Evolutionary conservation across 2,329 filamentous ascomycete species (phyloP).

Genomic region (Pestalotiopsis sp.): DNA sequence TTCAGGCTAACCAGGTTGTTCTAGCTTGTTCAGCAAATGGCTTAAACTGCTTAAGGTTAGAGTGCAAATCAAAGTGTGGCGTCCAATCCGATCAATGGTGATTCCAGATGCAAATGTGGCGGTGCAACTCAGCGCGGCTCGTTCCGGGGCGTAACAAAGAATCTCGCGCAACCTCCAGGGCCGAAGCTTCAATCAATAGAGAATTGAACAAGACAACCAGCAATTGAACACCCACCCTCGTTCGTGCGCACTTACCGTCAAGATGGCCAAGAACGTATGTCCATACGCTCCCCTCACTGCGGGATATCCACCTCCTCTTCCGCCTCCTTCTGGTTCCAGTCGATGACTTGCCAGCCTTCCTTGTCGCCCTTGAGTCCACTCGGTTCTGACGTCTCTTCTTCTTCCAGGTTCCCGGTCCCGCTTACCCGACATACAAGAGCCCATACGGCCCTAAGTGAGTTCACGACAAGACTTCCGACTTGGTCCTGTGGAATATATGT

Average conservation of each 20-base stretch:
- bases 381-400: slow-evolving; percentile 13
- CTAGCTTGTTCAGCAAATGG: background rate
- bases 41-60: background rate
- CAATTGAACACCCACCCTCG: slow-evolving; percentile 22
- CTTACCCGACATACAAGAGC: slow-evolving; percentile 56
- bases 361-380: background rate
- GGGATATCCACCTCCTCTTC: slow-evolving; percentile 1
- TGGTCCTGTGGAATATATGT: slow-evolving; percentile 5
- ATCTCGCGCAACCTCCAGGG: slow-evolving; percentile 29
- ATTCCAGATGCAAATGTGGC: slow-evolving; percentile 1
- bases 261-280: slow-evolving; percentile 29
- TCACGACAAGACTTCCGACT: slow-evolving; percentile 16
- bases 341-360: background rate
- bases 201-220: slow-evolving; percentile 5
- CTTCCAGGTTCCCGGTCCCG: slow-evolving; percentile 45
- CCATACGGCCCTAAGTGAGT: slow-evolving; percentile 68
- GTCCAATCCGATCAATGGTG: background rate
- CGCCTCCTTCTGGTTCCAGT: slow-evolving; percentile 3
- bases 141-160: slow-evolving; percentile 22
- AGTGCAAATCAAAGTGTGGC: background rate
- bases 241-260: slow-evolving; percentile 19
- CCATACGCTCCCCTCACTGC: background rate
- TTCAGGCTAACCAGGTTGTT: background rate
- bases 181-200: slow-evolving; percentile 11
- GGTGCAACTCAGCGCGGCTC: slow-evolving; percentile 19